Evolutionary conservation across 495 filamentous ascomycete genomes (phyloP), one percentile per base, ranked within the genome.

Genomic region (Penicillium bialowiezense): DNA sequence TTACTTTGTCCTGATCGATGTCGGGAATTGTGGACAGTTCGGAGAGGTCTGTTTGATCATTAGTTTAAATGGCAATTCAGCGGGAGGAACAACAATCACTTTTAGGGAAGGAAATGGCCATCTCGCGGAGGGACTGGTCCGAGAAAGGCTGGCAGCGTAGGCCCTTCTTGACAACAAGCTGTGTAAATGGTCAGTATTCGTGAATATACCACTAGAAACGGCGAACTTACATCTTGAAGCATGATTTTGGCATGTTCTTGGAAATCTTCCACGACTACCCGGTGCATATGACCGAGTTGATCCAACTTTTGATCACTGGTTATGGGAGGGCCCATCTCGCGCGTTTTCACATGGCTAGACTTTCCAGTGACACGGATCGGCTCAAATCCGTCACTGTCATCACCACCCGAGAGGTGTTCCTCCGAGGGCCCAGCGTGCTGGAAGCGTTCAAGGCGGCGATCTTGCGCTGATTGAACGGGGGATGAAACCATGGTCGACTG

Each of bases 401-500:
- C 68, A 26, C 23, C 23, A 8, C 23, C 23, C 13, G 76, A 63
- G 18, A 47, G 54, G 28, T 53, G 63, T 45, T 81, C 78, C 18
- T 72, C 76, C 3, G 45, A 52, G 8, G 36, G 20, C 3, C 37
- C 41, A 17, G 44, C 51, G 36, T 62, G 49, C 31, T 54, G 58
- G 17, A 60, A 62, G 41, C 65, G 70, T 23, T 56, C 69, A 43
- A 64, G 55, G 18, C 67, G 72, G 5, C 78, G 73, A 51, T 77
- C 57, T 39, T 77, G 67, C 13, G 72, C 79, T 31, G 72, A 73
- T 61, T 85, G 76, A 3, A 90, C 64, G 5, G 93, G 92, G 9
- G 93, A 96, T 3, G 93, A 91, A 8, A 96, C 78, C 45, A 90
- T 87, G 0, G 92, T 96, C 5, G 92, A 95, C 42, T 75, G 65